phyloP scores from a whole-genome alignment of 306 rosid genomes.

The Cucumis sativus region Cucumber_9930_V3 NC_026657.2:10172001-10172500 shows the following conservation, averaged over 20 bases:
- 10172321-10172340: conserved; percentile 82
- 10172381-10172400: conserved; percentile 14
- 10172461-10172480: conserved; percentile 91
- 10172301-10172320: conserved; percentile 87
- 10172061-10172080: not conserved
- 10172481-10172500: conserved; percentile 84
- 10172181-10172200: conserved; percentile 30
- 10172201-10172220: conserved; percentile 19
- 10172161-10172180: conserved; percentile 72
- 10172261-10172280: conserved; percentile 92
- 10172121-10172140: conserved; percentile 84
- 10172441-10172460: not conserved
- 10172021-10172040: not conserved
- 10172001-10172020: not conserved
- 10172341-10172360: conserved; percentile 85
- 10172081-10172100: conserved; percentile 47
- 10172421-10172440: not conserved
- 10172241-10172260: not conserved
- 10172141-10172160: conserved; percentile 83
- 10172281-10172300: conserved; percentile 95
- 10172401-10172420: not conserved
- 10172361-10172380: conserved; percentile 12
- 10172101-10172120: conserved; percentile 83
- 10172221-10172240: not conserved
- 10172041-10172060: not conserved